These are phyloP conservation scores for Magnolia kwangsiensis DNA, from an alignment of 164 flowering plant species.

Conservation along the genomic window DNA sequence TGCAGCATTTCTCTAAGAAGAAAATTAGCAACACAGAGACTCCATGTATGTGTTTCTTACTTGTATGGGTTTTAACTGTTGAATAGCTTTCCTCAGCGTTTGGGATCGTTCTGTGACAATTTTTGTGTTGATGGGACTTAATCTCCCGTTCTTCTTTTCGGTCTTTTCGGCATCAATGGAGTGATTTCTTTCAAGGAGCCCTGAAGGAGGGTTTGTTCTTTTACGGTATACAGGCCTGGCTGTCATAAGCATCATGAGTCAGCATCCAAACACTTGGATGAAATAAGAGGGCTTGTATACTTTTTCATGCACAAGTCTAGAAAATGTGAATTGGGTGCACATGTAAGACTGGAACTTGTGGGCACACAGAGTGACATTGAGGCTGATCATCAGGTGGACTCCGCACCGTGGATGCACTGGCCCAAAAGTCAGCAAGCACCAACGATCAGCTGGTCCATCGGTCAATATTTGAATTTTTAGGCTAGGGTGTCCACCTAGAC, in stretches of 20 bases:
- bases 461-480: no score
- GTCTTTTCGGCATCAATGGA: conserved; percentile 23
- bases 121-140: conserved; percentile 31
- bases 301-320: neutral
- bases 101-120: conserved; percentile 55
- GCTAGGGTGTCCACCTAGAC: no score
- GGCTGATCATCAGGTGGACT: no score
- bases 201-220: conserved; percentile 21
- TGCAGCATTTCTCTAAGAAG: no score
- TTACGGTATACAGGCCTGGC: conserved; percentile 83
- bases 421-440: no score
- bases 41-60: conserved; percentile 23
- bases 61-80: conserved; percentile 69
- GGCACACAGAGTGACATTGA: no score
- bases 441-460: no score
- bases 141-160: conserved; percentile 31
- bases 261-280: conserved; percentile 11
- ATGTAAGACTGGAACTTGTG: no score
- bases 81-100: conserved; percentile 58
- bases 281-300: neutral
- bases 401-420: no score
- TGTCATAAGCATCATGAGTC: conserved; percentile 44
- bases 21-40: neutral
- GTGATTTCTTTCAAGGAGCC: conserved; percentile 28
- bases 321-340: no score